A percentile compares a stretch with the other conserved stretches of the same genome.
Conservation (phyloP, 2,329 filamentous ascomycete species). For the Xylariaceae sp. region DNA sequence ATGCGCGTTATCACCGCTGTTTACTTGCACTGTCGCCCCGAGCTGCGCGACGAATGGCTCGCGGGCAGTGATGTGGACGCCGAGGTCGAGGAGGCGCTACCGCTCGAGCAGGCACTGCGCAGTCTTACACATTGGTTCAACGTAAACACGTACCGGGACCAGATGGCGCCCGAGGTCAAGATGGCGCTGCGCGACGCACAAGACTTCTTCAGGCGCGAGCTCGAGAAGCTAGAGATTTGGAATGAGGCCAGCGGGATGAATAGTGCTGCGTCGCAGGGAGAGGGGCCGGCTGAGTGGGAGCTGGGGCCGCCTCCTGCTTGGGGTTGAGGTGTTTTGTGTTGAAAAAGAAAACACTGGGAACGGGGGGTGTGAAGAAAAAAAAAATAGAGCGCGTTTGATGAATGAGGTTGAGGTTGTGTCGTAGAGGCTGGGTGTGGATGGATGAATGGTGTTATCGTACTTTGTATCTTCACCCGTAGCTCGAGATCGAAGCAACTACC, state of each 20-base stretch:
- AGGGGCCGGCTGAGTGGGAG: slow-evolving; percentile 24
- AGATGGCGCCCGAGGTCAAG: slow-evolving; percentile 57
- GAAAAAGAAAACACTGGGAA: not conserved
- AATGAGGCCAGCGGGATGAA: slow-evolving; percentile 34
- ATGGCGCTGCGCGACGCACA: slow-evolving; percentile 63
- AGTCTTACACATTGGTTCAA: slow-evolving; percentile 95
- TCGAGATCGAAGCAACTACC: not conserved
- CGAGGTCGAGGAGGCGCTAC: slow-evolving; percentile 87
- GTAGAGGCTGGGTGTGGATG: not conserved
- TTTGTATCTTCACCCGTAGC: not conserved
- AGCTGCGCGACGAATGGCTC: slow-evolving; percentile 92
- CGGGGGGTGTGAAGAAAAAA: no score
- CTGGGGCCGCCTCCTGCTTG: slow-evolving; percentile 10
- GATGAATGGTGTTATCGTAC: not conserved
- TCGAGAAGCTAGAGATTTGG: slow-evolving; percentile 64
- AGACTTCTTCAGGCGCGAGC: slow-evolving; percentile 72
- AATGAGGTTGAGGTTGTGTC: not conserved
- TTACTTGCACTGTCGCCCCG: slow-evolving; percentile 87
- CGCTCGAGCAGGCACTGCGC: slow-evolving; percentile 82
- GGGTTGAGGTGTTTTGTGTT: not conserved
- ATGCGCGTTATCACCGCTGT: slow-evolving; percentile 98
- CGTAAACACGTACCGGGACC: slow-evolving; percentile 71
- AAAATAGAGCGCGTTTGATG: no score
- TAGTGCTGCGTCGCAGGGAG: slow-evolving; percentile 10
- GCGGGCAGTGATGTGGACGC: slow-evolving; percentile 86